These are phyloP conservation scores for Aspergillus aculeatinus DNA, from an alignment of 2,329 filamentous ascomycete genomes.

Conservation along the genomic window DNA sequence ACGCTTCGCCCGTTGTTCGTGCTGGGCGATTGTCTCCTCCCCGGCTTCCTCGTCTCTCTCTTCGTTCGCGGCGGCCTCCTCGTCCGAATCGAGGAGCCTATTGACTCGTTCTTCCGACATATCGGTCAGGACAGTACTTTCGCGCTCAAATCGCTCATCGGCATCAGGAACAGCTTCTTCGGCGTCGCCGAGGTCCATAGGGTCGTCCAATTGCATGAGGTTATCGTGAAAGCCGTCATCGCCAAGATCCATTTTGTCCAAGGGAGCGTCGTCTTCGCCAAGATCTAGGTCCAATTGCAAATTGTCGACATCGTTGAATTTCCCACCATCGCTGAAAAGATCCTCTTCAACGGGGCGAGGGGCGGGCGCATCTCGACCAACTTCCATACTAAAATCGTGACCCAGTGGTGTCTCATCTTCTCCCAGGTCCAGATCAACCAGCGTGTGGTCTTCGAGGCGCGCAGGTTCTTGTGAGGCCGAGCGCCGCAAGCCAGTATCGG, in stretches of 20 bases:
- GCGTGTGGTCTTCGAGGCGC: constrained; percentile 64
- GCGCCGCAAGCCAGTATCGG: constrained; percentile 57
- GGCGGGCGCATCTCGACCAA: constrained; percentile 79
- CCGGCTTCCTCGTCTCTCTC: constrained; percentile 53
- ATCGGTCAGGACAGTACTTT: constrained; percentile 65
- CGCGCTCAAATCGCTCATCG: constrained; percentile 54
- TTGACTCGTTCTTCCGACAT: constrained; percentile 64
- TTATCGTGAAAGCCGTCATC: constrained; percentile 50
- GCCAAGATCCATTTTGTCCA: constrained; percentile 38
- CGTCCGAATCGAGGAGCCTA: constrained; percentile 48
- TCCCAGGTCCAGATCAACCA: constrained; percentile 71
- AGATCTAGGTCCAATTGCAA: constrained; percentile 50
- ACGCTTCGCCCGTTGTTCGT: constrained; percentile 72
- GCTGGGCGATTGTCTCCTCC: constrained; percentile 56
- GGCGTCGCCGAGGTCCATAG: constrained; percentile 49
- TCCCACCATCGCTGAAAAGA: constrained; percentile 61
- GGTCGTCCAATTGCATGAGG: constrained; percentile 56
- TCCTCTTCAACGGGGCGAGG: constrained; percentile 60
- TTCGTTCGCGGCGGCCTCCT: constrained; percentile 39
- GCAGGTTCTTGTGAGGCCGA: constrained; percentile 51
- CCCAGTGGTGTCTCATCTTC: constrained; percentile 66
- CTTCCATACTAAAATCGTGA: constrained; percentile 71
- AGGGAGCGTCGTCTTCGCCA: constrained; percentile 47
- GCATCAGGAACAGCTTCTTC: constrained; percentile 55
- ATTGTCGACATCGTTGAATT: constrained; percentile 56